Percentiles rank a stretch among this genome's conserved stretches.
These are phyloP conservation scores for Cystobasidium sp. DNA, from an alignment of 1,284 basidiomycete species.

Conservation along the genomic window DNA sequence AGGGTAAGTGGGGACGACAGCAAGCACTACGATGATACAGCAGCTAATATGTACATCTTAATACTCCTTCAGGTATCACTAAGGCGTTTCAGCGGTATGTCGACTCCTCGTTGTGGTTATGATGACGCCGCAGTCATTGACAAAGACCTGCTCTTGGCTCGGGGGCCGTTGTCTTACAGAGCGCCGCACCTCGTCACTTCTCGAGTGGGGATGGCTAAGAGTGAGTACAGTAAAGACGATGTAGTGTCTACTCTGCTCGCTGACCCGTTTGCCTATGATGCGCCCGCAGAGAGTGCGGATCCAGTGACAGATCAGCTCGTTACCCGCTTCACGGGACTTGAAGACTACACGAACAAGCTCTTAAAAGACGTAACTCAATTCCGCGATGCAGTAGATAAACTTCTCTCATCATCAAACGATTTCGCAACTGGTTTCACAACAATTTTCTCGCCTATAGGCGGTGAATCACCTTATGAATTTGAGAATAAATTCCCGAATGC, in stretches of 20 bases:
- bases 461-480: constrained; percentile 55
- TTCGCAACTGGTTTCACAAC: constrained; percentile 77
- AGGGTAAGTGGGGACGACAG: constrained; percentile 1
- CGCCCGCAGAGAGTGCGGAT: constrained; percentile 30
- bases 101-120: neutral
- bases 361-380: constrained; percentile 89
- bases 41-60: neutral
- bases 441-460: constrained; percentile 75
- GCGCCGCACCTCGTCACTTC: constrained; percentile 41
- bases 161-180: neutral
- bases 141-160: neutral
- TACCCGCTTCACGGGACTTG: constrained; percentile 62
- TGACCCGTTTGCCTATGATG: neutral
- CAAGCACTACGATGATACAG: too few species aligned
- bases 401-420: constrained; percentile 76
- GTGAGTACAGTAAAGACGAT: neutral
- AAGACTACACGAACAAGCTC: constrained; percentile 83
- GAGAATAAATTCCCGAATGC: constrained; percentile 58
- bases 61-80: constrained; percentile 10
- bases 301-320: constrained; percentile 45
- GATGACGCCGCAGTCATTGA: neutral
- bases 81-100: constrained; percentile 39
- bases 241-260: neutral
- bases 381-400: constrained; percentile 74
- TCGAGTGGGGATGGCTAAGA: constrained; percentile 41